Percentiles rank a stretch among this genome's conserved stretches.
Evolutionary conservation across 306 rosid species (phyloP).

Genomic region (Fragaria iinumae): DNA sequence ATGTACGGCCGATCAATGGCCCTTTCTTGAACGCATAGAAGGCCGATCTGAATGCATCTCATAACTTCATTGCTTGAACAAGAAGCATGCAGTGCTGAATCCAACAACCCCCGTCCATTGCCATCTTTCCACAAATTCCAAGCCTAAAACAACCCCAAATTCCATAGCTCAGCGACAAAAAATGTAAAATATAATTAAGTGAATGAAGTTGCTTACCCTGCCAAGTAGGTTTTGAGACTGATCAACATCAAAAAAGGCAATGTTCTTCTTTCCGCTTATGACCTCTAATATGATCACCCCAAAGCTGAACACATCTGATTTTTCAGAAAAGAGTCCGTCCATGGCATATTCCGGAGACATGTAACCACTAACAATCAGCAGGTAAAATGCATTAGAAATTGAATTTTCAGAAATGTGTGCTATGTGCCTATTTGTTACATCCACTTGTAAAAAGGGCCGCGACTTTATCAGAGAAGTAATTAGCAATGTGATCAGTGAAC

Average conservation of each 20-base stretch:
- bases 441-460: neutral
- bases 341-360: conserved; percentile 23
- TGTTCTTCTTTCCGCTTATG: conserved; percentile 14
- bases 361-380: conserved; percentile 8
- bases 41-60: conserved; percentile 18
- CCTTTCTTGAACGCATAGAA: conserved; percentile 26
- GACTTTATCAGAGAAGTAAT: neutral
- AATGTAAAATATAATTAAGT: neutral
- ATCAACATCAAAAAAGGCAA: conserved; percentile 19
- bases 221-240: conserved; percentile 18
- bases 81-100: neutral
- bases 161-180: neutral
- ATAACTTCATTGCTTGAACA: conserved; percentile 12
- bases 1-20: conserved; percentile 11
- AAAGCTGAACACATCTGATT: conserved; percentile 17
- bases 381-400: neutral
- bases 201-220: conserved; percentile 5
- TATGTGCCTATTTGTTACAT: neutral
- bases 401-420: neutral
- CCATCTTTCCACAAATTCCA: conserved; percentile 24
- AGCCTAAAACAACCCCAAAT: conserved; percentile 8
- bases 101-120: conserved; percentile 12
- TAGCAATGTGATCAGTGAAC: neutral
- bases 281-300: conserved; percentile 24
- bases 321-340: conserved; percentile 16